These are phyloP conservation scores for Cynanchum wilfordii DNA, from an alignment of 257 asterid genomes.

Conservation along the genomic window DNA sequence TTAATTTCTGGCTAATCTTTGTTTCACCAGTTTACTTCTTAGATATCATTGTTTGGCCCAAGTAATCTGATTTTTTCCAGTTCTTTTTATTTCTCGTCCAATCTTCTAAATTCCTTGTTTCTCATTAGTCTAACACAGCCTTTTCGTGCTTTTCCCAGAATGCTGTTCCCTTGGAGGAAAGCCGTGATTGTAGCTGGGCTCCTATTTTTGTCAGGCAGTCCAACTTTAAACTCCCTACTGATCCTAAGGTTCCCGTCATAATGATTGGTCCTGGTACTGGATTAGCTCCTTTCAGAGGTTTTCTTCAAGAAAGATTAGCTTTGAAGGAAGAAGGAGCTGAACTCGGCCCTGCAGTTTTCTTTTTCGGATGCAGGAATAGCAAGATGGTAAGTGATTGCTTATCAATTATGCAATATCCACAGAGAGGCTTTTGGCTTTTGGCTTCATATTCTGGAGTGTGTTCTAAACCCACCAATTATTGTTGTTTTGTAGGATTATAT, in stretches of 20 bases:
- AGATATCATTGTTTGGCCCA: neutral
- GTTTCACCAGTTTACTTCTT: neutral
- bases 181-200: conserved; percentile 69
- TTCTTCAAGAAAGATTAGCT: conserved; percentile 98
- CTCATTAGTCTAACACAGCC: neutral
- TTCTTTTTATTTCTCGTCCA: too few relatives aligned
- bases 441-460: neutral
- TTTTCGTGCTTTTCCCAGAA: conserved; percentile 42
- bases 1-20: conserved; percentile 2
- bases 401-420: neutral
- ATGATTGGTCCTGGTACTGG: conserved; percentile 99
- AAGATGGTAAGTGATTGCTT: conserved; percentile 52
- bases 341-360: conserved; percentile 81
- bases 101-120: neutral
- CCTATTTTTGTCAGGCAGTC: conserved; percentile 81
- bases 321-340: conserved; percentile 82
- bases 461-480: conserved; percentile 3
- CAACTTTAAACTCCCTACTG: conserved; percentile 86
- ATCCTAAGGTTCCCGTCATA: conserved; percentile 70
- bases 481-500: conserved; percentile 64
- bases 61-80: neutral
- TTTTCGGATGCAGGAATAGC: conserved; percentile 92
- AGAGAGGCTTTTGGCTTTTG: neutral
- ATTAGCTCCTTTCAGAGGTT: conserved; percentile 96
- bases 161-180: conserved; percentile 69